A percentile compares a stretch with the other conserved stretches of the same genome.
phyloP scores from a whole-genome alignment of 139 green algal genomes.

The Haematococcus lacustris region DNA sequence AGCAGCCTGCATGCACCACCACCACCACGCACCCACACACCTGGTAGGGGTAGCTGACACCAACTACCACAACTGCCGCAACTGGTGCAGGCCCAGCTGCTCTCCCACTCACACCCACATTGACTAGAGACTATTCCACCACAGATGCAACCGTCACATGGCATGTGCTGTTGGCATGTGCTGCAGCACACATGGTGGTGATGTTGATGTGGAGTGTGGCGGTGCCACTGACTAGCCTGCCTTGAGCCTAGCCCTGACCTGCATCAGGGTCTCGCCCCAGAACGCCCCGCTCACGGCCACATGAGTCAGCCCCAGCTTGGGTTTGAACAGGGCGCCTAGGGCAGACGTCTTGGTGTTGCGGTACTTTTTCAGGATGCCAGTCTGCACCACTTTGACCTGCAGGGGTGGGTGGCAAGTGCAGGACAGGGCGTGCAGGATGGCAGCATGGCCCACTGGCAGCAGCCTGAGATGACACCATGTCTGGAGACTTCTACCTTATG shows the following conservation, averaged over 20 bases:
- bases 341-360: conserved; percentile 15
- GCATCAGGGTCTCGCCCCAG: conserved; percentile 19
- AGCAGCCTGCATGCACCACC: conserved; percentile 9
- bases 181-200: not conserved
- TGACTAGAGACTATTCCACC: no score
- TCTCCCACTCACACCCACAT: no score
- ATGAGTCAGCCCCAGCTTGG: conserved; percentile 15
- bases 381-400: conserved; percentile 39
- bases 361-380: conserved; percentile 33
- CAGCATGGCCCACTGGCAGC: no score
- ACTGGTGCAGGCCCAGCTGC: no score
- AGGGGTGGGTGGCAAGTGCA: no score
- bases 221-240: not conserved
- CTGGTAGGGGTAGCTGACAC: not conserved
- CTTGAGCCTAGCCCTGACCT: conserved; percentile 1
- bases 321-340: conserved; percentile 18
- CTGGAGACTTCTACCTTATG: no score
- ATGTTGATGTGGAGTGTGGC: not conserved
- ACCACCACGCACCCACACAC: conserved; percentile 1
- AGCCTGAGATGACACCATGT: no score
- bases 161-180: not conserved
- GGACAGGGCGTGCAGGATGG: no score
- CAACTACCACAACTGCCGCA: no score
- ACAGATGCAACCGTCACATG: no score
- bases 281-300: conserved; percentile 18